Evolutionary conservation across 2,329 filamentous ascomycete genomes (phyloP).

Genomic region (Rutstroemia sp.): DNA sequence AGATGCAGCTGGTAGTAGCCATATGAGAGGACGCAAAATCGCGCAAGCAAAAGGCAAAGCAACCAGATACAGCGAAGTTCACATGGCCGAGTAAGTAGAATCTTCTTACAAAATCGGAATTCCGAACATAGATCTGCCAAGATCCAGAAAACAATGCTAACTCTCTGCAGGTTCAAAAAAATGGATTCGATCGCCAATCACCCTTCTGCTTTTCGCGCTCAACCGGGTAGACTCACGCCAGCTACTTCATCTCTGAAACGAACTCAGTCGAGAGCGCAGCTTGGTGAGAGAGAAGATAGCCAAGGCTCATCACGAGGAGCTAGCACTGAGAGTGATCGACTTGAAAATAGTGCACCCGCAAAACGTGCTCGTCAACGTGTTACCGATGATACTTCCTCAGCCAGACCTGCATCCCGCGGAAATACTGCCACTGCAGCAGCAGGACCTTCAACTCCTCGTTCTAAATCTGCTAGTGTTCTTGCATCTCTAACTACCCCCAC

Average conservation of each 20-base stretch:
- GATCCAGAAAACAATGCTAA: neutral
- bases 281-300: slow-evolving; percentile 45
- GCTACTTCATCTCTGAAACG: slow-evolving; percentile 39
- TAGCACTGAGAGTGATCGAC: slow-evolving; percentile 12
- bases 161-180: slow-evolving; percentile 61
- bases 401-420: slow-evolving; percentile 48
- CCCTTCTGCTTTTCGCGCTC: slow-evolving; percentile 66
- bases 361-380: slow-evolving; percentile 67
- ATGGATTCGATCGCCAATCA: slow-evolving; percentile 95
- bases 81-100: slow-evolving; percentile 56
- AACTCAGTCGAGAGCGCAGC: slow-evolving; percentile 52
- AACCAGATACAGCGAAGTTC: slow-evolving; percentile 73
- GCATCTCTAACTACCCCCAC: slow-evolving; percentile 68
- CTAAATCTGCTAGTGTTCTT: slow-evolving; percentile 37
- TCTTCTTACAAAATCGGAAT: neutral
- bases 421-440: slow-evolving; percentile 35
- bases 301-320: slow-evolving; percentile 1
- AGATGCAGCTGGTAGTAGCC: slow-evolving; percentile 32
- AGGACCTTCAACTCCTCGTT: slow-evolving; percentile 34
- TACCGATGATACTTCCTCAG: slow-evolving; percentile 61
- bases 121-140: neutral
- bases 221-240: slow-evolving; percentile 46
- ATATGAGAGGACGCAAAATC: slow-evolving; percentile 56
- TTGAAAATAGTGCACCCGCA: slow-evolving; percentile 35
- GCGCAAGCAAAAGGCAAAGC: slow-evolving; percentile 72